Percentiles rank a stretch among this genome's conserved stretches.
These are phyloP conservation scores for Solanum ossicruentum DNA, from an alignment of 257 asterid genomes.

Conservation along the genomic window DNA sequence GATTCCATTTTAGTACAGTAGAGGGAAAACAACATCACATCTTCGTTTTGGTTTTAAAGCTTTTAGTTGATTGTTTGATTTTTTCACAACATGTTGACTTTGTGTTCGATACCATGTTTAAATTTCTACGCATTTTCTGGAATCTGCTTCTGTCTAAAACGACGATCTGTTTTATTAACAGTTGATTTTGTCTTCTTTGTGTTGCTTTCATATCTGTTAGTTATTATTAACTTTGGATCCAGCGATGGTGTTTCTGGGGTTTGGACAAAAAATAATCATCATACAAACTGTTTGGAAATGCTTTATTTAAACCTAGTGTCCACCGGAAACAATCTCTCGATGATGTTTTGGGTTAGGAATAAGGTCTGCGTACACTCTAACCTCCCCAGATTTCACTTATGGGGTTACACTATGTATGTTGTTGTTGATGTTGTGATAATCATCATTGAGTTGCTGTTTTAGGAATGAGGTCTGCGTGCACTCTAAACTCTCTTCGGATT, in stretches of 20 bases:
- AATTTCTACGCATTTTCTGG: not conserved
- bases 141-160: not conserved
- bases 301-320: not conserved
- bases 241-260: not conserved
- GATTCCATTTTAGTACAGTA: not conserved
- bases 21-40: not conserved
- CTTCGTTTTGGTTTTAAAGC: not conserved
- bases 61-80: not conserved
- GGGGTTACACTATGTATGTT: not conserved
- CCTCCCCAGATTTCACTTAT: not conserved
- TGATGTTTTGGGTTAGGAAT: not conserved
- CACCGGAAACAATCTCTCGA: not conserved
- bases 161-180: not conserved
- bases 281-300: not conserved
- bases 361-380: not conserved
- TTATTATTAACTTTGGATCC: not conserved
- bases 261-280: not conserved
- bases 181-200: not conserved
- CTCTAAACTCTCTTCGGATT: not conserved
- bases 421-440: not conserved
- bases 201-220: not conserved
- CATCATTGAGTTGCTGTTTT: not conserved
- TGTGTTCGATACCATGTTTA: not conserved
- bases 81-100: not conserved
- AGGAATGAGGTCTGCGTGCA: not conserved